Evolutionary conservation across 495 filamentous ascomycete genomes (phyloP), one percentile per base, ranked within the genome.

Genomic region (Talaromyces proteolyticus): DNA sequence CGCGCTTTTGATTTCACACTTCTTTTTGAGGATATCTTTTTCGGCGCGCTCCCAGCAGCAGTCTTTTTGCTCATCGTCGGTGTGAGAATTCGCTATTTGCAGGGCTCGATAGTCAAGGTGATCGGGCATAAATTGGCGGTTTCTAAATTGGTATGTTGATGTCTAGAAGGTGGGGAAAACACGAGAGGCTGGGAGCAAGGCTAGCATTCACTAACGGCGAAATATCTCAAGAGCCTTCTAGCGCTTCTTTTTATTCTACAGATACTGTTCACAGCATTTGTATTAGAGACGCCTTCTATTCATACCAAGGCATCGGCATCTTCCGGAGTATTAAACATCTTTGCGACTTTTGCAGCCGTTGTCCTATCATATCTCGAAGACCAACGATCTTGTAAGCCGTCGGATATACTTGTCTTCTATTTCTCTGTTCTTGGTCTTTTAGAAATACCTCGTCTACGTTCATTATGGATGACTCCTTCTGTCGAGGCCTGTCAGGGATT

Each of bases 311-410:
- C 71, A 2, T 77, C 79, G 0, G 53, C 84, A 11, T 59, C 80
- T 2, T 61, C 76, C 3, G 70, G 71, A 38, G 66, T 61, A 0
- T 42, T 84, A 10, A 53, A 65, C 17, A 62, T 79, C 3, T 48
- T 76, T 22, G 73, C 64, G 6, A 56, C 63, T 6, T 44, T 75
- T 4, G 50, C 67, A 4, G 61, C 82, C 38, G 38, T 65, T 22
- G 29, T 66, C 7, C 67, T 86, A 10, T 84, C 80, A 0, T 72
- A 70, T 52, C 47, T 75, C 10, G 81, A 88, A 51, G 82, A 87
- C 56, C 59, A 66, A 22, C 67, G 70, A 18, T 74, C 74, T 49
- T 59, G 73, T 21, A 70, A 73, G 40, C 82, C 85, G 1, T 87
- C 86, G 0, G 64, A 75, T 24, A 51, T 87, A 10, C 62, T 88